Evolutionary conservation across 257 asterid species (phyloP), one percentile per base, ranked within the genome.

Genomic region (Solanum lycopersicoides): DNA sequence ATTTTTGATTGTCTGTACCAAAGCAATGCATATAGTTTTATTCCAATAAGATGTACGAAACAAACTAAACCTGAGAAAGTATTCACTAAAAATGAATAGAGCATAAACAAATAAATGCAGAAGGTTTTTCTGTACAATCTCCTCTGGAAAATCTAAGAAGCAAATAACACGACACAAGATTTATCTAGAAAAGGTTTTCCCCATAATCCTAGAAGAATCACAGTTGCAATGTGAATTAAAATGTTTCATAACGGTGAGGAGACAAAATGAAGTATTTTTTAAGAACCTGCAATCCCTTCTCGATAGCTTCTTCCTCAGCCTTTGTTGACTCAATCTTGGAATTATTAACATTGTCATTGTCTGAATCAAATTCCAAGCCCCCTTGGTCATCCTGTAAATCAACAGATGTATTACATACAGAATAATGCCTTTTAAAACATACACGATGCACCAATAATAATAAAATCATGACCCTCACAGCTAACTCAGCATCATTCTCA

Each of bases 271-370:
- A 82, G 45, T 50, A 32, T 32, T 50, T 28, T 50, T 82, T 20
- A 73, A 60, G 72, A 88, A 97, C 99, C 99, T 97, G 99, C 92
- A 97, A 92, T 86, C 99, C 99, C 73, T 94, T 92, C 87, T 94
- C 96, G 77, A 95, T 87, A 88, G 99, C 99, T 91, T 95, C 99
- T 84, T 92, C 96, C 92, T 97, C 99, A 0, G 99, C 99, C 92
- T 93, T 92, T 80, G 99, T 97, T 69, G 89, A 93, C 93, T 97
- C 99, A 91, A 97, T 97, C 92, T 92, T 95, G 89, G 95, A 88
- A 65, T 87, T 91, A 60, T 90, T 89, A 74, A 91, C 87, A 90
- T 93, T 92, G 68, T 95, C 98, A 87, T 83, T 92, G 85, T 95
- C 99, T 82, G 92, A 94, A 88, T 95, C 99, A 25, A 92, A 87